Evolutionary conservation across 495 filamentous ascomycete genomes (phyloP), one percentile per base, ranked within the genome.

Genomic region (Hyphodiscus hymeniophilus): DNA sequence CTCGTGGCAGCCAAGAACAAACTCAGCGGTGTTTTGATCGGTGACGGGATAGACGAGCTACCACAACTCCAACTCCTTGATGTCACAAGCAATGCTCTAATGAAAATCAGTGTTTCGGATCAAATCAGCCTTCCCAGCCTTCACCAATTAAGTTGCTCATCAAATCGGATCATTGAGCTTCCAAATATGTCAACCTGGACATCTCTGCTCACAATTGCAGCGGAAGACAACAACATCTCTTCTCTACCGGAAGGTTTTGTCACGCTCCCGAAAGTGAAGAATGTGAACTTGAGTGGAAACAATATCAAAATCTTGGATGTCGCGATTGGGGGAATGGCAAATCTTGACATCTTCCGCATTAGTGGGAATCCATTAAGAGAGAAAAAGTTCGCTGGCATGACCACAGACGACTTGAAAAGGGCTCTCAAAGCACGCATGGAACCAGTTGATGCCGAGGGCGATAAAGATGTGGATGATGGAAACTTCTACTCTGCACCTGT

Each of bases 351-450:
- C 47, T 73, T 96, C 32, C 77, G 77, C 10, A 71, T 98, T 30
- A 79, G 80, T 38, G 87, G 87, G 12, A 98, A 98, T 58, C 92
- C 92, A 4, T 65, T 98, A 11, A 71, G 83, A 36, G 89, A 95
- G 54, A 87, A 85, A 54, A 94, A 85, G 61, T 84, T 92, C 45
- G 69, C 89, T 24, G 81, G 69, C 17, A 85, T 95, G 72, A 71
- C 73, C 20, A 87, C 86, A 0, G 85, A 88, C 16, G 85, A 89
- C 43, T 63, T 98, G 56, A 95, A 95, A 66, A 73, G 73, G 34
- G 81, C 83, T 52, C 69, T 98, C 41, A 77, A 76, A 28, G 73
- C 73, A 32, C 76, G 87, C 17, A 69, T 92, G 35, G 78, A 83
- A 45, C 83, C 86, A 2, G 42, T 50, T 1, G 61, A 66, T 23